A percentile compares a stretch with the other conserved stretches of the same genome.
Conservation (phyloP, 2,329 filamentous ascomycete genomes). For the Botrytis medusae region DNA sequence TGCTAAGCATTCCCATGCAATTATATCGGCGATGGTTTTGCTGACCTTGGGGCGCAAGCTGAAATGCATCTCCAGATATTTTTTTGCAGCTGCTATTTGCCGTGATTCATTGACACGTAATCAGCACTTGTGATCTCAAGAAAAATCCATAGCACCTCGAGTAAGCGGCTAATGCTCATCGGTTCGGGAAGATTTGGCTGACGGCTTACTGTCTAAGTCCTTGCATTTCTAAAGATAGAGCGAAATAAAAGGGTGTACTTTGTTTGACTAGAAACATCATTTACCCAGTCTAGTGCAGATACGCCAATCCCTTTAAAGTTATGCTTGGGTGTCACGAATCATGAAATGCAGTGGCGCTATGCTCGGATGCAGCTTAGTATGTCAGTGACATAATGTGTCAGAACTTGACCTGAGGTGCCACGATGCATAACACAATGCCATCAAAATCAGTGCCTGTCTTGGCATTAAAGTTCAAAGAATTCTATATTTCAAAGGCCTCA, state of each 20-base stretch:
- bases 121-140: background rate
- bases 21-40: background rate
- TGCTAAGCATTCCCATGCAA: background rate
- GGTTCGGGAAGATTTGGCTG: background rate
- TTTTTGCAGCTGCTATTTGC: background rate
- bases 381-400: background rate
- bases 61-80: background rate
- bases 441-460: background rate
- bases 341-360: background rate
- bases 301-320: background rate
- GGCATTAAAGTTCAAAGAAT: background rate
- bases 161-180: background rate
- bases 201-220: background rate
- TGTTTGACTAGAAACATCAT: background rate
- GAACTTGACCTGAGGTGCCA: background rate
- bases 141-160: background rate
- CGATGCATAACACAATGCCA: background rate
- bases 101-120: background rate
- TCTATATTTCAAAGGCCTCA: background rate
- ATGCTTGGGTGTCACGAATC: background rate
- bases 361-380: background rate
- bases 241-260: background rate
- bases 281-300: background rate
- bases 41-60: background rate
- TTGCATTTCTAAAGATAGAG: background rate